Conservation (phyloP, 2,329 filamentous ascomycete genomes). For the Endoconidiophora laricicola region DNA sequence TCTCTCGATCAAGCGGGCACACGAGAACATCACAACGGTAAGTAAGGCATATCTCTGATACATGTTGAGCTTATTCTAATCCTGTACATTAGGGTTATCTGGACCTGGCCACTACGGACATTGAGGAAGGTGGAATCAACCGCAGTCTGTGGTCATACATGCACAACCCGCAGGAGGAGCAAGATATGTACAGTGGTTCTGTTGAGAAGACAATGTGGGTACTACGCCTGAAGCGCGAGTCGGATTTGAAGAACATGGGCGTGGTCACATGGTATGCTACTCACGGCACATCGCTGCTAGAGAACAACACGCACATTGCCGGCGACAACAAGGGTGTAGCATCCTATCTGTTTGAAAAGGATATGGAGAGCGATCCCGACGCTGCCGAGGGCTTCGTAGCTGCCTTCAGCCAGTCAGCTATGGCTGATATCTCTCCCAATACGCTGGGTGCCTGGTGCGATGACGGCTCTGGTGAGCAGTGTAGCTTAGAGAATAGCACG, state of each 20-base stretch:
- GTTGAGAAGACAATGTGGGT: conserved; percentile 51
- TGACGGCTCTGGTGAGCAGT: conserved; percentile 54
- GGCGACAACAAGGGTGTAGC: conserved; percentile 97
- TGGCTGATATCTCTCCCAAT: conserved; percentile 80
- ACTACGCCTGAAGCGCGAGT: conserved; percentile 57
- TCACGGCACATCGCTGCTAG: conserved; percentile 78
- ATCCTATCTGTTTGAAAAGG: conserved; percentile 66
- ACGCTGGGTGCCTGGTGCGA: conserved; percentile 73
- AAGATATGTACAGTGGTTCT: conserved; percentile 44
- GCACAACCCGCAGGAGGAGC: conserved; percentile 64
- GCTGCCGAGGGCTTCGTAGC: conserved; percentile 59
- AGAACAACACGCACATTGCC: conserved; percentile 79
- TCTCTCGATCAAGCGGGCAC: conserved; percentile 32
- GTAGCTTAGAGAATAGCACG: conserved; percentile 61
- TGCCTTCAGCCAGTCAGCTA: conserved; percentile 80
- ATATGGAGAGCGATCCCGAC: conserved; percentile 33
- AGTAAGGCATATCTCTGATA: conserved; percentile 11
- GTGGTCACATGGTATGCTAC: conserved; percentile 83
- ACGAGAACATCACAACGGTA: conserved; percentile 40
- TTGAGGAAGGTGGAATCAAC: conserved; percentile 70
- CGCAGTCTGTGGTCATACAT: conserved; percentile 78
- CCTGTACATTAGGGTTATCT: conserved; percentile 39
- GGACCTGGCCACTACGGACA: conserved; percentile 49
- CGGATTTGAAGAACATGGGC: conserved; percentile 61
- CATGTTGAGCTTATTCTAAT: neutral